Percentiles rank a stretch among this genome's conserved stretches.
Evolutionary conservation across 148 eudicot genomes (phyloP).

Genomic region (Spergularia marina): DNA sequence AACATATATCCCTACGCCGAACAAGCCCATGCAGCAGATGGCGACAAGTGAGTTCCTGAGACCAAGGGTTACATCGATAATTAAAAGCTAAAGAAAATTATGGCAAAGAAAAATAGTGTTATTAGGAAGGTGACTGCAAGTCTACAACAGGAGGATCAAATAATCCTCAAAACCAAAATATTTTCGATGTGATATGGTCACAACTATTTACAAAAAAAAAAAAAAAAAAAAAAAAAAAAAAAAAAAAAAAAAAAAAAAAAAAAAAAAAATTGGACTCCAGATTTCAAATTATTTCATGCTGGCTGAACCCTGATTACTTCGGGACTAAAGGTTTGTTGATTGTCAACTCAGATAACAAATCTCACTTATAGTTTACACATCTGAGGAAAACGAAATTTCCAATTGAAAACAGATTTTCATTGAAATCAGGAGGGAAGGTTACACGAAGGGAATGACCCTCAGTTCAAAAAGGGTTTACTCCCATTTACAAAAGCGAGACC

Average conservation of each 20-base stretch:
- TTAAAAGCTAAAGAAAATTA: background rate
- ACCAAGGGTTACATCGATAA: conserved; percentile 10
- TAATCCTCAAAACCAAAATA: background rate
- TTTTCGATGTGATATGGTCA: background rate
- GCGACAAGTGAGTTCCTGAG: conserved; percentile 82
- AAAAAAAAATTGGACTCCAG: background rate
- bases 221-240: background rate
- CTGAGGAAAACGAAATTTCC: background rate
- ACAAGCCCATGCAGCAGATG: conserved; percentile 83
- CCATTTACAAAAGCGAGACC: too few species aligned
- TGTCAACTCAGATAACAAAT: background rate
- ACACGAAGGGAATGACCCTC: too few species aligned
- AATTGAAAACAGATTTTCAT: background rate
- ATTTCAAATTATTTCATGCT: background rate
- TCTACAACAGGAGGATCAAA: too few species aligned
- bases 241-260: too few species aligned
- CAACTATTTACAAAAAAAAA: background rate
- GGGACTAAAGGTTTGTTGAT: background rate
- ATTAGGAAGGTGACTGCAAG: too few species aligned
- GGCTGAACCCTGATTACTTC: background rate
- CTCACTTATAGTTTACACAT: background rate
- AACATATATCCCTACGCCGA: conserved; percentile 59
- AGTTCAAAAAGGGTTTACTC: too few species aligned
- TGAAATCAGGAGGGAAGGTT: too few species aligned
- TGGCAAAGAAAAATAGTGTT: background rate